Evolutionary conservation across 2,329 filamentous ascomycete genomes (phyloP).

Genomic region (Aspergillus aculeatus): DNA sequence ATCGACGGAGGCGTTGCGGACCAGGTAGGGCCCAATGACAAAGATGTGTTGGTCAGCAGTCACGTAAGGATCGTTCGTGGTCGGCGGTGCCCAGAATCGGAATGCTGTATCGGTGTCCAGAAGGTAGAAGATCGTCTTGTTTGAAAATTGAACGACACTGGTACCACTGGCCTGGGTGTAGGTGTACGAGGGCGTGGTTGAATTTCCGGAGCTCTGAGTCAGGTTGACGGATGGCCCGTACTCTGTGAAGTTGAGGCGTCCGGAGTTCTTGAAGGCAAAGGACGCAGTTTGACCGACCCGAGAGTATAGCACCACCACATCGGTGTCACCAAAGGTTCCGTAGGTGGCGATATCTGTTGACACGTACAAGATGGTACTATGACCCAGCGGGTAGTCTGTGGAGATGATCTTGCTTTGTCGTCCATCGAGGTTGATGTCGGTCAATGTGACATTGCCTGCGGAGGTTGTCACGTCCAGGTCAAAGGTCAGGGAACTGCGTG

Average conservation of each 20-base stretch:
- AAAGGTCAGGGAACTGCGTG: conserved; percentile 47
- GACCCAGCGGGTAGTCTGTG: conserved; percentile 53
- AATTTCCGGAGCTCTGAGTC: conserved; percentile 22
- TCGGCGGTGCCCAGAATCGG: conserved; percentile 57
- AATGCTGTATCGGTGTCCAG: conserved; percentile 55
- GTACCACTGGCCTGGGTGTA: conserved; percentile 51
- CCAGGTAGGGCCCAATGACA: conserved; percentile 47
- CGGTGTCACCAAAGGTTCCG: conserved; percentile 35
- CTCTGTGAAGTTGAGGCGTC: conserved; percentile 39
- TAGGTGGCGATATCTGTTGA: conserved; percentile 53
- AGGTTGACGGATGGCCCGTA: conserved; percentile 42
- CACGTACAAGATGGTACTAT: conserved; percentile 50
- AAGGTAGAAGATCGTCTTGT: conserved; percentile 52
- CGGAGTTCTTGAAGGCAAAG: conserved; percentile 49
- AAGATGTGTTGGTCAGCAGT: conserved; percentile 48
- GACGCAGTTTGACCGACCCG: conserved; percentile 50
- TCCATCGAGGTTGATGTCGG: conserved; percentile 51
- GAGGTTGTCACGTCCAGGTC: conserved; percentile 51
- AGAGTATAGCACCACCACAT: conserved; percentile 52
- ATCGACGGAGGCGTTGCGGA: conserved; percentile 41
- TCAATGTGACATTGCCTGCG: conserved; percentile 38
- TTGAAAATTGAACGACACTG: conserved; percentile 51
- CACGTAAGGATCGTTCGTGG: conserved; percentile 47
- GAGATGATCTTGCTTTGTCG: conserved; percentile 56
- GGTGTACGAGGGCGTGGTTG: conserved; percentile 37